These are phyloP conservation scores for Podospora appendiculata DNA, from an alignment of 495 filamentous ascomycete species.

Conservation along the genomic window DNA sequence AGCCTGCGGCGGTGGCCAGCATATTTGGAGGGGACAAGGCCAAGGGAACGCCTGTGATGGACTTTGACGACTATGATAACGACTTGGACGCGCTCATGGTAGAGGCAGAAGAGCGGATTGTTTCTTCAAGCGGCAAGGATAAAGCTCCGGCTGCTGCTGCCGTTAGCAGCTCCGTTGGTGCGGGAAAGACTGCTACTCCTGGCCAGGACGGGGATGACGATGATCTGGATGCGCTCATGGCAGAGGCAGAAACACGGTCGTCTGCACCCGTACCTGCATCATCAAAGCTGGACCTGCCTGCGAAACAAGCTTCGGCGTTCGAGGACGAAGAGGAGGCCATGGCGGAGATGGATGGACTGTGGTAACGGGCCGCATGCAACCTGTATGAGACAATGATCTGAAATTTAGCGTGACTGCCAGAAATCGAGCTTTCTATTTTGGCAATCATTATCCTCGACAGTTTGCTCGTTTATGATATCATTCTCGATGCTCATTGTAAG, in stretches of 20 bases:
- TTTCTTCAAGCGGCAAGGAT: not conserved
- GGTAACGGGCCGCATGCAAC: conserved; percentile 29
- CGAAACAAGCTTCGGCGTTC: conserved; percentile 17
- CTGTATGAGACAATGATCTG: not conserved
- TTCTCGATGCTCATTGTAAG: too few relatives aligned
- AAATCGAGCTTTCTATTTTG: too few relatives aligned
- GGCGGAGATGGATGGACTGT: conserved; percentile 56
- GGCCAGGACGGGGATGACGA: conserved; percentile 9
- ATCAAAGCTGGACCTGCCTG: too few relatives aligned
- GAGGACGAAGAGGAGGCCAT: conserved; percentile 61
- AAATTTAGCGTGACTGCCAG: not conserved
- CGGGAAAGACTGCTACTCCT: not conserved
- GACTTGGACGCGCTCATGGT: conserved; percentile 43
- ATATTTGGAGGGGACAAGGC: not conserved
- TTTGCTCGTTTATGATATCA: too few relatives aligned
- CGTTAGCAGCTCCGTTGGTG: not conserved
- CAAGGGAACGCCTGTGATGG: not conserved
- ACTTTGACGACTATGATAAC: conserved; percentile 16
- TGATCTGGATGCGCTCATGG: conserved; percentile 40
- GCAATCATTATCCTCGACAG: too few relatives aligned
- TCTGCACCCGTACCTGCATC: not conserved
- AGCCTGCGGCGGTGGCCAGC: not conserved
- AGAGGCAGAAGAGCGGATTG: conserved; percentile 28
- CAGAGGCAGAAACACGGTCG: conserved; percentile 28
- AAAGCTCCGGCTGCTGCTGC: not conserved